Evolutionary conservation across 352 stramenopile genomes (phyloP).

Genomic region (Peronospora tabacina): DNA sequence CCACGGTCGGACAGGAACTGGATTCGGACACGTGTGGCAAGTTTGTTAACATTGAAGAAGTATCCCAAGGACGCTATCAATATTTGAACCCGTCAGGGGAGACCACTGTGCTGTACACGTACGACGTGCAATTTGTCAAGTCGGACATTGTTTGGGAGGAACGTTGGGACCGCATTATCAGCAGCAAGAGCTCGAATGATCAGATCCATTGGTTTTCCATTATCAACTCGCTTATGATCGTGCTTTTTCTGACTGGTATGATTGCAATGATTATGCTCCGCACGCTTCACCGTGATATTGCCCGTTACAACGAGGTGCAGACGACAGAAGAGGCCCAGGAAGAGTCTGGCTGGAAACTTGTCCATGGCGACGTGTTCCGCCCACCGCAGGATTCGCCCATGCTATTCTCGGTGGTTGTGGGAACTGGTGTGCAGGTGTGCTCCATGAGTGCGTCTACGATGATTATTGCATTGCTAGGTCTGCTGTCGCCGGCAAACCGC

Average conservation of each 20-base stretch:
- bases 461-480: constrained; percentile 90
- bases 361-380: constrained; percentile 98
- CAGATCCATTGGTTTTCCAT: constrained; percentile 99
- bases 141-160: constrained; percentile 93
- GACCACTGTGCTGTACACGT: constrained; percentile 96
- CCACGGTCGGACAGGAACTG: constrained; percentile 69
- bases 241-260: constrained; percentile 98
- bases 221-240: constrained; percentile 99
- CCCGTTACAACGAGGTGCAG: constrained; percentile 93
- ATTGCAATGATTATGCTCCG: constrained; percentile 99
- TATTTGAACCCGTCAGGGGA: constrained; percentile 60
- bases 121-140: constrained; percentile 96
- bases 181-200: constrained; percentile 91
- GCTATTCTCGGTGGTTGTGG: constrained; percentile 93
- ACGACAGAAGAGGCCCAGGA: constrained; percentile 92
- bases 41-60: constrained; percentile 84
- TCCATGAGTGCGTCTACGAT: constrained; percentile 93
- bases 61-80: constrained; percentile 75
- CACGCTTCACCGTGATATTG: constrained; percentile 97
- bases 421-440: constrained; percentile 94
- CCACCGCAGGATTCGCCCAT: constrained; percentile 90
- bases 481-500: constrained; percentile 96
- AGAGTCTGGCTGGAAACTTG: constrained; percentile 95
- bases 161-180: constrained; percentile 99
- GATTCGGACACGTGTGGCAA: constrained; percentile 81